Base-by-base conservation (phyloP, 2,329 filamentous ascomycete species). In the Clarireedia hainanense region DNA sequence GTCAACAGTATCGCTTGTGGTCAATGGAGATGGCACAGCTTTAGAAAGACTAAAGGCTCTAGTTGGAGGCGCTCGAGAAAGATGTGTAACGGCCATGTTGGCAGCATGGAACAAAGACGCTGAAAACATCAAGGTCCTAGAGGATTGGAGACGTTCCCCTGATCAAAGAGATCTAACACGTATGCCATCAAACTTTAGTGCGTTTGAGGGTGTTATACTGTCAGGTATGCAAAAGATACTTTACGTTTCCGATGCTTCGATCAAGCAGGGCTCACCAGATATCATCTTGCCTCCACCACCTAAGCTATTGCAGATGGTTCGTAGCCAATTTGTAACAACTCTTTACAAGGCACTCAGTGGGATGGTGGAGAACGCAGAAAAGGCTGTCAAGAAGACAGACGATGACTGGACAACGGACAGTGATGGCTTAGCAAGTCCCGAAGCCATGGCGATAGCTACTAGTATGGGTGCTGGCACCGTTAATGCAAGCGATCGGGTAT, bases 331-430 rank as follows among this genome's bases (percentile, higher is more conserved):
- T 67, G 91, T 96, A 15, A 91, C 87, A 6, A 96, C 91, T 57
- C 75, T 99, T 45, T 97, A 97, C 72, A 95, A 95, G 70, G 90
- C 90, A 6, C 74, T 99, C 39, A 95, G 89, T 65, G 94, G 92
- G 23, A 92, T 99, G 84, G 91, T 99, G 1, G 94, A 97, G 72
- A 97, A 96, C 70, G 92, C 94, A 3, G 91, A 97, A 72, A 83
- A 84, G 56, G 80, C 85, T 3, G 71, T 84, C 14, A 81, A 84
- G 63, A 83, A 82, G 63, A 74, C 81, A 30, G 67, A 69, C 36
- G 67, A 69, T 56, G 67, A 69, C 26, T 70, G 67, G 67, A 67
- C 66, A 3, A 63, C 61, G 7, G 65, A 69, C 51, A 63, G 50
- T 27, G 64, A 69, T 60, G 66, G 67, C 12, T 55, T 68, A 23